phyloP scores from a whole-genome alignment of 176 grass and related monocot species.

The Typha latifolia region DNA sequence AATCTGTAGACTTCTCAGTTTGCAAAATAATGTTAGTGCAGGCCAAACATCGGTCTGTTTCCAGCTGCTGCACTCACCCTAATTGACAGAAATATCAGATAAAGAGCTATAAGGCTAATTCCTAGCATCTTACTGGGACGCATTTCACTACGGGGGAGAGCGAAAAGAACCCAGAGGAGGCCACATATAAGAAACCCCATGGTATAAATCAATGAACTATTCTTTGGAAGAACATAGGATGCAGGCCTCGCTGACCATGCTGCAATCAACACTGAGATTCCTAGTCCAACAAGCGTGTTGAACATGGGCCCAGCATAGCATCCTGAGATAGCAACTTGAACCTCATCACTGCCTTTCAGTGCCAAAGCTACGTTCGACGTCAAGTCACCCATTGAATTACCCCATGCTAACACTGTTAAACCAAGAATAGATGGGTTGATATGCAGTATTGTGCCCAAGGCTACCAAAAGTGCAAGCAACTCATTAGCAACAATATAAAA shows the following conservation, averaged over 20 bases:
- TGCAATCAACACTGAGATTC: slow-evolving; percentile 13
- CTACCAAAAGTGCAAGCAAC: slow-evolving; percentile 12
- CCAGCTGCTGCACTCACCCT: slow-evolving; percentile 4
- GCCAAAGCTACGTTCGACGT: slow-evolving; percentile 20
- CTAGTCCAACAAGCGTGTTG: slow-evolving; percentile 15
- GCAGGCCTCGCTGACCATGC: slow-evolving; percentile 9
- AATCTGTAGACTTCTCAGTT: not conserved
- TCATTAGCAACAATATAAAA: slow-evolving; percentile 22
- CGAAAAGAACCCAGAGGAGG: slow-evolving; percentile 11
- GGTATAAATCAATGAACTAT: slow-evolving; percentile 9
- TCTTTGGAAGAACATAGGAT: slow-evolving; percentile 7
- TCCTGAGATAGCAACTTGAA: slow-evolving; percentile 21
- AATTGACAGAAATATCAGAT: slow-evolving; percentile 18
- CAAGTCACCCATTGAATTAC: slow-evolving; percentile 16
- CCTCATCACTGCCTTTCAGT: slow-evolving; percentile 13
- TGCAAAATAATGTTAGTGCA: not conserved
- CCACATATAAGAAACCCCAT: slow-evolving; percentile 18
- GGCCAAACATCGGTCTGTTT: not conserved
- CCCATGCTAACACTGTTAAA: not conserved
- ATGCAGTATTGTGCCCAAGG: slow-evolving; percentile 15
- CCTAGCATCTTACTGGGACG: slow-evolving; percentile 10
- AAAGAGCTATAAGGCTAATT: slow-evolving; percentile 13
- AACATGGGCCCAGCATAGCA: slow-evolving; percentile 25
- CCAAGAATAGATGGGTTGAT: slow-evolving; percentile 19
- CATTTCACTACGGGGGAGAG: slow-evolving; percentile 17